Evolutionary conservation across 2,329 filamentous ascomycete species (phyloP).

Genomic region (Xylaria hypoxylon): DNA sequence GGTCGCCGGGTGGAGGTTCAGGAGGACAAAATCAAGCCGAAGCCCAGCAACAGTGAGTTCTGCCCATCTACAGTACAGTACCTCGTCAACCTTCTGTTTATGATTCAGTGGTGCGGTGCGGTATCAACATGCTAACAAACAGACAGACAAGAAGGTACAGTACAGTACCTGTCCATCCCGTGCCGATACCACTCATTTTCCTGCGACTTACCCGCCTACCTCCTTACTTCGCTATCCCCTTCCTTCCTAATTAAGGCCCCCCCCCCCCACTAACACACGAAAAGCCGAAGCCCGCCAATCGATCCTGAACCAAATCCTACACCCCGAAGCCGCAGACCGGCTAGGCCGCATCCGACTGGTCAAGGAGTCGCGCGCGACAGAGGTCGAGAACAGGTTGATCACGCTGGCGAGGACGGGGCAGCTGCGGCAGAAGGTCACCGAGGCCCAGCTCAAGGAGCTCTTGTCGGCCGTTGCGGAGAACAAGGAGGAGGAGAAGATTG

Average conservation of each 20-base stretch:
- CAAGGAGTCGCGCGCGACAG: constrained; percentile 88
- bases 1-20: constrained; percentile 57
- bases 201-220: too few species aligned
- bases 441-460: constrained; percentile 93
- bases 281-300: constrained; percentile 75
- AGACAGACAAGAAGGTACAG: constrained; percentile 56
- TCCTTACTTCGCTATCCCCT: too few species aligned
- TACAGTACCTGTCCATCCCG: not conserved
- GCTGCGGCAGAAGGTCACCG: constrained; percentile 86
- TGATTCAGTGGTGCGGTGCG: not conserved
- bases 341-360: constrained; percentile 94
- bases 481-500: constrained; percentile 84
- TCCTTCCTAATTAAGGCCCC: not conserved
- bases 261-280: not conserved
- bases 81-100: too few species aligned
- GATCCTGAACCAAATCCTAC: constrained; percentile 91
- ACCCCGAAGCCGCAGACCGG: constrained; percentile 92
- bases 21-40: constrained; percentile 64
- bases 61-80: not conserved
- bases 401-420: constrained; percentile 91
- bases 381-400: constrained; percentile 93
- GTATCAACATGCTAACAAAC: constrained; percentile 29
- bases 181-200: not conserved
- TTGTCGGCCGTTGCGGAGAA: constrained; percentile 86
- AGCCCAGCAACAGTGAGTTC: constrained; percentile 72